A percentile compares a stretch with the other conserved stretches of the same genome.
phyloP scores from a whole-genome alignment of 179 eudicot genomes.

The Vitellaria paradoxa region DNA sequence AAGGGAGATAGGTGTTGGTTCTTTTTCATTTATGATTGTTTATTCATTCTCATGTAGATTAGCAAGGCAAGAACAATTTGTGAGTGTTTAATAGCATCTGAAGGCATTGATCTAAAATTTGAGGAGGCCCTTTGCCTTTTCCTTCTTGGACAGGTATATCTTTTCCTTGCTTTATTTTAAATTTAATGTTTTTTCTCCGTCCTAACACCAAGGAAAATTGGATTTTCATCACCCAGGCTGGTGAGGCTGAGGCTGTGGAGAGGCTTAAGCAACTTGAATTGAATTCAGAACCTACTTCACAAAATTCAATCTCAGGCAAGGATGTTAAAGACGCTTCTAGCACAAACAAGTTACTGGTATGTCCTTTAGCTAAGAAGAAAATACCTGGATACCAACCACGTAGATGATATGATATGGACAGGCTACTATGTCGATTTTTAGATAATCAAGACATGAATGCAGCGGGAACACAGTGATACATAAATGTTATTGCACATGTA shows the following conservation, averaged over 20 bases:
- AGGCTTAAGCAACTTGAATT: conserved; percentile 61
- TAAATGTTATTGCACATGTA: neutral
- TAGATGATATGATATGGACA: neutral
- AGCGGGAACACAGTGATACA: neutral
- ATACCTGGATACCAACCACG: neutral
- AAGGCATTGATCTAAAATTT: conserved; percentile 86
- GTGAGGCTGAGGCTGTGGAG: conserved; percentile 81
- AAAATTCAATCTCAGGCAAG: conserved; percentile 48
- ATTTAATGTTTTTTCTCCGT: neutral
- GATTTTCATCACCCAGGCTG: conserved; percentile 47
- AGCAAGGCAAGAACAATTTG: conserved; percentile 78
- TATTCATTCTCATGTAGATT: conserved; percentile 51
- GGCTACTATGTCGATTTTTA: neutral
- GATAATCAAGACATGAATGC: neutral
- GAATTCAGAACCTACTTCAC: conserved; percentile 42
- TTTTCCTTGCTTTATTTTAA: conserved; percentile 12
- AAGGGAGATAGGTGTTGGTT: neutral
- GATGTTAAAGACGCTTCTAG: conserved; percentile 48
- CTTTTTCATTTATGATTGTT: conserved; percentile 11
- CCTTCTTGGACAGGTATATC: conserved; percentile 85
- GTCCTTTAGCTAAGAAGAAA: conserved; percentile 14
- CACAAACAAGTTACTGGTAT: conserved; percentile 61
- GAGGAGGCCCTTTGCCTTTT: conserved; percentile 88
- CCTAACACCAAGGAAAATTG: neutral
- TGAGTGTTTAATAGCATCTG: conserved; percentile 81